A percentile compares a stretch with the other conserved stretches of the same genome.
These are phyloP conservation scores for Chara braunii DNA, from an alignment of 139 green algal species.

Conservation along the genomic window DNA sequence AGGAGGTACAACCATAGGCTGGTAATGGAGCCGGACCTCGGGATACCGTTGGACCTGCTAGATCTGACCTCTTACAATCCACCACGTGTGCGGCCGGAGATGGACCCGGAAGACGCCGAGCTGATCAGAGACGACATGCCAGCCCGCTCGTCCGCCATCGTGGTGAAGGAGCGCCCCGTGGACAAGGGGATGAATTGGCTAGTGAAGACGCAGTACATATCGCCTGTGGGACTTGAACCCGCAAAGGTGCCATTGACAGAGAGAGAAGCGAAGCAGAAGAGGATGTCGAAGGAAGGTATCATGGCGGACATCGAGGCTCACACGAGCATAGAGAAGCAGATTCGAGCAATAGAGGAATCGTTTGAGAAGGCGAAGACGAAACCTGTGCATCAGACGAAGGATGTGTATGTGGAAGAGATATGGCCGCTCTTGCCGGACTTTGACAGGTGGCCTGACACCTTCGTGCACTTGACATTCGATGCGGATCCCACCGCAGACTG, in stretches of 20 bases:
- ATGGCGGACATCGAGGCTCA: background rate
- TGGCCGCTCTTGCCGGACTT: background rate
- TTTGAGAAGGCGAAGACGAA: background rate
- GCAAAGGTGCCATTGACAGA: background rate
- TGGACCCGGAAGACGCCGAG: slow-evolving; percentile 29
- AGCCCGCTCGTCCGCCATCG: background rate
- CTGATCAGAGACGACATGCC: slow-evolving; percentile 20
- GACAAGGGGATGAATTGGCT: slow-evolving; percentile 34
- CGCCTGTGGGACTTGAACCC: slow-evolving; percentile 2
- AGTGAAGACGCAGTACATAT: slow-evolving; percentile 37
- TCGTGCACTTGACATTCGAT: background rate
- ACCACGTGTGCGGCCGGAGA: background rate
- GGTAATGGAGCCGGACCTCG: slow-evolving; percentile 33
- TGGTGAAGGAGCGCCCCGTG: slow-evolving; percentile 21
- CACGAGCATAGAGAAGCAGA: background rate
- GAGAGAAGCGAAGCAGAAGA: background rate
- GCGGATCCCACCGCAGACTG: background rate
- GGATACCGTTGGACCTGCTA: slow-evolving; percentile 28
- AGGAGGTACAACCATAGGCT: slow-evolving; percentile 39
- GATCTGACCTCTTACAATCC: slow-evolving; percentile 27
- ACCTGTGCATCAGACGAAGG: background rate
- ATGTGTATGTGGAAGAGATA: background rate
- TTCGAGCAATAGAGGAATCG: background rate
- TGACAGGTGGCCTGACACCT: background rate
- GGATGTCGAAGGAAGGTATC: background rate